Base-by-base conservation (phyloP, 2,329 filamentous ascomycete species). In the Talaromyces pinophilus region DNA sequence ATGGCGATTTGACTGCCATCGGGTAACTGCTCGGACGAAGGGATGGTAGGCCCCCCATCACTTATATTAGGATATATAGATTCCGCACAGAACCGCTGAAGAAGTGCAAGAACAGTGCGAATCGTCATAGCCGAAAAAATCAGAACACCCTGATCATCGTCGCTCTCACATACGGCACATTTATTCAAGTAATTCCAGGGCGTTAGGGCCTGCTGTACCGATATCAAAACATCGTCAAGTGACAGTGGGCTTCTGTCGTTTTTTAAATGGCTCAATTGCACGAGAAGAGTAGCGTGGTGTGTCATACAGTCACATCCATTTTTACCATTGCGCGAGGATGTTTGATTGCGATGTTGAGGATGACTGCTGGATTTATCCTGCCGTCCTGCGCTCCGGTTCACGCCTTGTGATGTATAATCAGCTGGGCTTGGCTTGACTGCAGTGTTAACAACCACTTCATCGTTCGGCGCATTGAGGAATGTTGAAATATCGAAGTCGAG, bases 261-360 rank as follows among this genome's bases (percentile, higher is more conserved):
- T n/a, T 54, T 54, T 15, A 54, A n/a, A 33, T 54, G 13, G 8
- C 50, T 54, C 25, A 54, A 33, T n/a, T 54, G 50, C 50, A 54
- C 13, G 15, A 54, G 50, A 54, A 54, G 50, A 10, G 13, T 30
- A 11, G 50, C 50, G 11, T 54, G 50, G 2, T 54, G 50, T 7
- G 50, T 54, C 50, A 54, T 54, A 11, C 50, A 54, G 6, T 54
- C 50, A n/a, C 50, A 54, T n/a, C 50, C 25, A 54, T 33, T 54
- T 8, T 11, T 54, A 17, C 8, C 25, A 33, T 30, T 17, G 50
- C 7, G 50, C 3, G 48, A 7, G 13, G 13, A 52, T 33, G 17
- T 54, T 33, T 2, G 50, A 33, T 30, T 33, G 50, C 28, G 25
- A 33, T 54, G 15, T 30, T 33, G 7, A 7, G 17, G 28, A 2